Evolutionary conservation across 371 early-diverging fungal genomes (phyloP).

Genomic region (Capniomyces stellatus): DNA sequence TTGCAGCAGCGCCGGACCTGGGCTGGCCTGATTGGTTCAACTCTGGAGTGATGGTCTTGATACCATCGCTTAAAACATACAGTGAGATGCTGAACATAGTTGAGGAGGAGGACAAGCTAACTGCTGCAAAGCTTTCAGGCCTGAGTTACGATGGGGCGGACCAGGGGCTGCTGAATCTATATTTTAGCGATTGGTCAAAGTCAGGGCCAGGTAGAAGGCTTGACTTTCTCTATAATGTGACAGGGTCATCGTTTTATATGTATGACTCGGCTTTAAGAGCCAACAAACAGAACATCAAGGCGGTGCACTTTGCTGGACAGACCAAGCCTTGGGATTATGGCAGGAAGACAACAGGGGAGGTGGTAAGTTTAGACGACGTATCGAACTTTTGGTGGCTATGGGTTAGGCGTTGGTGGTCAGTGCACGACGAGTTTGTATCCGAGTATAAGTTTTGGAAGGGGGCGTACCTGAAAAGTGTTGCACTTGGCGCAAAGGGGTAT

Average conservation of each 20-base stretch:
- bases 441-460: constrained; percentile 28
- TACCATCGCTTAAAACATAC: constrained; percentile 33
- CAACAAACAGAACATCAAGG: constrained; percentile 43
- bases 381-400: constrained; percentile 30
- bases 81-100: constrained; percentile 5
- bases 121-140: constrained; percentile 11
- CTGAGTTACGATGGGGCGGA: constrained; percentile 53
- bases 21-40: constrained; percentile 93
- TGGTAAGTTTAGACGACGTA: constrained; percentile 26
- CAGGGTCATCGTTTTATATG: constrained; percentile 72
- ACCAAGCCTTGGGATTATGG: constrained; percentile 79
- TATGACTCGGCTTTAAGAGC: constrained; percentile 55
- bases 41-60: constrained; percentile 78
- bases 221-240: constrained; percentile 83
- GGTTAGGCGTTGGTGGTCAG: constrained; percentile 50
- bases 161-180: constrained; percentile 82
- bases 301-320: constrained; percentile 79
- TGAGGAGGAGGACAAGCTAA: neutral
- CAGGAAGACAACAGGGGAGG: constrained; percentile 32
- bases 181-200: constrained; percentile 61
- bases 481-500: constrained; percentile 13
- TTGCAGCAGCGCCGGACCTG: constrained; percentile 68
- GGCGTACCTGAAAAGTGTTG: constrained; percentile 7
- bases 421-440: constrained; percentile 37
- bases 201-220: constrained; percentile 34